Evolutionary conservation across 1,139 yeast species (phyloP).

Genomic region (Hansenula sp.): DNA sequence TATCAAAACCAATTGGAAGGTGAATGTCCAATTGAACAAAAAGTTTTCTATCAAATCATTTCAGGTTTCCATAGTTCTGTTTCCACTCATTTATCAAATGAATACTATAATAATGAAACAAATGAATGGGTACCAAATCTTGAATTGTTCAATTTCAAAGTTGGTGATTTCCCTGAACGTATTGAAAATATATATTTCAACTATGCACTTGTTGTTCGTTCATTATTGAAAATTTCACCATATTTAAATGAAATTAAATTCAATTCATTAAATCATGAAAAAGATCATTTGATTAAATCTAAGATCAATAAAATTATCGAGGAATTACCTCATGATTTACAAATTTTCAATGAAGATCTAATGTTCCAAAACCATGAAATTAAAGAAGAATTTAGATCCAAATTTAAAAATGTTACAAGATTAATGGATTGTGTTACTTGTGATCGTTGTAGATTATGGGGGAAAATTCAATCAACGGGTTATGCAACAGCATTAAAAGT

Average conservation of each 20-base stretch:
- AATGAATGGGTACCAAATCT: conserved; percentile 85
- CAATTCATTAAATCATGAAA: conserved; percentile 41
- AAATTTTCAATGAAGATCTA: conserved; percentile 50
- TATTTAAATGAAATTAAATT: conserved; percentile 46
- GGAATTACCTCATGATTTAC: conserved; percentile 41
- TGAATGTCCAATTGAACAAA: conserved; percentile 71
- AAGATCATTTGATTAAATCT: conserved; percentile 44
- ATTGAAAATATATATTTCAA: conserved; percentile 87
- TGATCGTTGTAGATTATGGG: conserved; percentile 97
- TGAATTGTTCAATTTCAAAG: conserved; percentile 80
- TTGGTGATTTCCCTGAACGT: conserved; percentile 87
- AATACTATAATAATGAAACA: conserved; percentile 67
- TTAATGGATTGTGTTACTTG: conserved; percentile 99
- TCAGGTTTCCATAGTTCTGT: conserved; percentile 97
- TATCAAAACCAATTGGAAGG: conserved; percentile 66
- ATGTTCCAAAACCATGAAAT: conserved; percentile 51
- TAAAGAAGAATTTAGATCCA: conserved; percentile 76
- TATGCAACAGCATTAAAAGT: conserved; percentile 94
- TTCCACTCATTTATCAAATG: conserved; percentile 89
- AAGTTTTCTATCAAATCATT: conserved; percentile 78
- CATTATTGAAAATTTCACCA: conserved; percentile 62
- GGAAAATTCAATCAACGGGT: conserved; percentile 94
- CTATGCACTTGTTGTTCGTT: conserved; percentile 81
- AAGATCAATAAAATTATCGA: conserved; percentile 37
- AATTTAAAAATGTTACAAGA: conserved; percentile 86